These are phyloP conservation scores for Lactarius deliciosus DNA, from an alignment of 768 basidiomycete genomes.

Conservation along the genomic window DNA sequence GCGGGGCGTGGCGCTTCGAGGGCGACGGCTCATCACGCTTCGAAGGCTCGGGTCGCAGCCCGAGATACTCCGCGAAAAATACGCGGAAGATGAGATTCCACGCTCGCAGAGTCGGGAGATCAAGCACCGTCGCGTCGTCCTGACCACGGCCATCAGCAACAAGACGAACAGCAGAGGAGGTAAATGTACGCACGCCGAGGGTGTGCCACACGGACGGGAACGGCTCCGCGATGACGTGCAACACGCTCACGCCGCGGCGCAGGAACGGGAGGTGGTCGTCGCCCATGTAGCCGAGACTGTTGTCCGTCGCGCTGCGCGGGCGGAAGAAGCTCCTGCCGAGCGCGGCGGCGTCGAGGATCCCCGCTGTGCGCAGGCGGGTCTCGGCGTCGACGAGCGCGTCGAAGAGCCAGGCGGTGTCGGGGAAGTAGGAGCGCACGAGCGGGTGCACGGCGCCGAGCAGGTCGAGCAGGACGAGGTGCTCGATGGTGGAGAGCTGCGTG, in stretches of 20 bases:
- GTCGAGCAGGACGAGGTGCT: slow-evolving; percentile 91
- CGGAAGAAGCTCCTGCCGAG: slow-evolving; percentile 64
- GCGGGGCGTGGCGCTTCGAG: slow-evolving; percentile 7
- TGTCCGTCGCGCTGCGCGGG: slow-evolving; percentile 42
- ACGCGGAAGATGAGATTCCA: slow-evolving; percentile 90
- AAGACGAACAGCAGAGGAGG: slow-evolving; percentile 11
- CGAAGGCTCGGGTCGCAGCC: slow-evolving; percentile 50
- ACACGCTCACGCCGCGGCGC: slow-evolving; percentile 72
- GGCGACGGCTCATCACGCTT: slow-evolving; percentile 14
- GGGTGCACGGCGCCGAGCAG: slow-evolving; percentile 81
- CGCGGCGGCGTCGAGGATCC: slow-evolving; percentile 48
- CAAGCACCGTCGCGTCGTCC: slow-evolving; percentile 89
- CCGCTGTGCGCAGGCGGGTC: slow-evolving; percentile 61
- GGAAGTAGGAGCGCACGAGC: slow-evolving; percentile 74
- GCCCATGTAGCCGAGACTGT: slow-evolving; percentile 61
- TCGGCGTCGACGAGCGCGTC: slow-evolving; percentile 76
- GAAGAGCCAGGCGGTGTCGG: slow-evolving; percentile 92
- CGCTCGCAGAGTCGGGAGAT: slow-evolving; percentile 78
- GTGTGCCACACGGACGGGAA: slow-evolving; percentile 94
- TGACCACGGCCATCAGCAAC: slow-evolving; percentile 34
- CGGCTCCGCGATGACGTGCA: slow-evolving; percentile 87
- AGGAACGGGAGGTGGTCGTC: slow-evolving; percentile 97
- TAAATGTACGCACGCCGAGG: slow-evolving; percentile 50
- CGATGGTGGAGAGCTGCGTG: slow-evolving; percentile 75
- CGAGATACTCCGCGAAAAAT: slow-evolving; percentile 88